Evolutionary conservation across 768 basidiomycete species (phyloP).

Genomic region (Fibroporia radiculosa): DNA sequence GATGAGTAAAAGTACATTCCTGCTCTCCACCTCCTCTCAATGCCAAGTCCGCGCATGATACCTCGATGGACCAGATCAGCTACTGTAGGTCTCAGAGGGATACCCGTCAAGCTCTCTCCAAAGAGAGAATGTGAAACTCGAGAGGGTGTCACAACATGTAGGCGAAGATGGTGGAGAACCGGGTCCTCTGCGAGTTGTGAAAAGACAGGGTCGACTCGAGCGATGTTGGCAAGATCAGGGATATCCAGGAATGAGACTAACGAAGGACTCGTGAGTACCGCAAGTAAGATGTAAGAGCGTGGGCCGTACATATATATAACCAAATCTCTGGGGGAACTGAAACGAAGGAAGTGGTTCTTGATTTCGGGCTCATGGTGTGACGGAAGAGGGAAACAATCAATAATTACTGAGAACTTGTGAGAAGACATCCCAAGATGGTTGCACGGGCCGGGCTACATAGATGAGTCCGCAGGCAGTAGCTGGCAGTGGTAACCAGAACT

Average conservation of each 20-base stretch:
- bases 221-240: constrained; percentile 55
- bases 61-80: constrained; percentile 61
- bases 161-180: constrained; percentile 52
- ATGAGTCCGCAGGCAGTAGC: too few relatives aligned
- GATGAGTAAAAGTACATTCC: constrained; percentile 60
- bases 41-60: constrained; percentile 59
- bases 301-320: constrained; percentile 5
- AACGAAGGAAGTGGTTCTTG: neutral
- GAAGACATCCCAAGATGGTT: too few relatives aligned
- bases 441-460: too few relatives aligned
- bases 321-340: constrained; percentile 3
- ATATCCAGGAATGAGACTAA: constrained; percentile 67
- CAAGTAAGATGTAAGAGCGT: neutral
- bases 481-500: too few relatives aligned
- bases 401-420: too few relatives aligned
- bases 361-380: too few relatives aligned
- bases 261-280: neutral
- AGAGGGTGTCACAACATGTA: constrained; percentile 58
- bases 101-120: constrained; percentile 46
- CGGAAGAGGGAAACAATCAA: too few relatives aligned
- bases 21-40: constrained; percentile 59
- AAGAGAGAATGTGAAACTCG: constrained; percentile 61
- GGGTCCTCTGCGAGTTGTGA: constrained; percentile 51
- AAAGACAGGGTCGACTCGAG: constrained; percentile 39
- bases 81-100: constrained; percentile 54